Conservation (phyloP, 176 grass and related monocot species). For the Ampelocalamus luodianensis region DNA sequence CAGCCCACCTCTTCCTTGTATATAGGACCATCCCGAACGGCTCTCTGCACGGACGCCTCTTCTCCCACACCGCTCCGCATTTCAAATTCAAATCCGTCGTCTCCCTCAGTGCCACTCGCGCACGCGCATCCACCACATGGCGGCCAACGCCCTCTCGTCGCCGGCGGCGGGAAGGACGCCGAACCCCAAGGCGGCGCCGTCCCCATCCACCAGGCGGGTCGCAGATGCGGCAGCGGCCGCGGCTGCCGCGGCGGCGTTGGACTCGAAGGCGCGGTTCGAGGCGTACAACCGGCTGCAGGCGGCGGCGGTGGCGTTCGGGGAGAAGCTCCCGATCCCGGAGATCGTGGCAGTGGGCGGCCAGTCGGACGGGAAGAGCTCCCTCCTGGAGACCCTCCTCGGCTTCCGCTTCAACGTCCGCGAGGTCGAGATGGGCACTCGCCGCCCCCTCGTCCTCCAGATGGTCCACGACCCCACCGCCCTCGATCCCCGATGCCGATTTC, state of each 20-base stretch:
- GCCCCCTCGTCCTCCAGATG: constrained; percentile 98
- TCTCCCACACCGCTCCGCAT: constrained; percentile 21
- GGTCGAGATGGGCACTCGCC: constrained; percentile 97
- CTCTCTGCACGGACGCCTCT: background rate
- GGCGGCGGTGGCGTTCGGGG: constrained; percentile 84
- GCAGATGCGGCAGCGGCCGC: constrained; percentile 42
- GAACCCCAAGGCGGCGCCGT: constrained; percentile 44
- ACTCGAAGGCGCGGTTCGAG: constrained; percentile 85
- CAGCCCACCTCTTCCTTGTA: background rate
- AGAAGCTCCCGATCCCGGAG: constrained; percentile 95
- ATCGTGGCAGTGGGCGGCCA: constrained; percentile 89
- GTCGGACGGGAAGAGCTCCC: constrained; percentile 95
- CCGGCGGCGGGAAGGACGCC: constrained; percentile 60
- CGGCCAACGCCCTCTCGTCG: constrained; percentile 45
- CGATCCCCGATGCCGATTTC: constrained; percentile 94
- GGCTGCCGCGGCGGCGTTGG: constrained; percentile 34
- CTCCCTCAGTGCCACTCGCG: background rate
- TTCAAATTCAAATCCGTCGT: constrained; percentile 58
- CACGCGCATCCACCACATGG: constrained; percentile 39
- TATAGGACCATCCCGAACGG: constrained; percentile 27
- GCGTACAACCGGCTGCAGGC: constrained; percentile 98
- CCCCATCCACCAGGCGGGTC: constrained; percentile 38
- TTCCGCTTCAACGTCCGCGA: constrained; percentile 98
- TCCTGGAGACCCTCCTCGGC: constrained; percentile 87
- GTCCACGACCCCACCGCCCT: constrained; percentile 84